Base-by-base conservation (phyloP, 345 rosid genomes). In the Atalantia buxifolia region DNA sequence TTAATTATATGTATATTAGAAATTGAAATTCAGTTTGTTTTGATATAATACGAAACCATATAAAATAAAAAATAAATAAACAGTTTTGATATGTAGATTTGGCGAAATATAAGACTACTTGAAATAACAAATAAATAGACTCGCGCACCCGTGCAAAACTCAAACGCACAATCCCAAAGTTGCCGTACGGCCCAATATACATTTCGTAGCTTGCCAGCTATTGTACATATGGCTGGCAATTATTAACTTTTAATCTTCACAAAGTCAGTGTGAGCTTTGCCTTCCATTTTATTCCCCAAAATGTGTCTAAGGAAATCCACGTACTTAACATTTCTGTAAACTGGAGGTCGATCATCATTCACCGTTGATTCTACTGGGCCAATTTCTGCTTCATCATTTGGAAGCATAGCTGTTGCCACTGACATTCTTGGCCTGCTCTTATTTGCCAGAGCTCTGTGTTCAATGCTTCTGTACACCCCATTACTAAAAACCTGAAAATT, bases 381-480 rank as follows among this genome's bases (percentile, higher is more conserved):
- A 6, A 79, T 60, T n/a, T 59, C 72, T 8, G 28, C 53, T 22
- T 79, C 72, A 33, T 61, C 78, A 2, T 45, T 64, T 7, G 83
- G 85, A 24, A 72, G 0, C 5, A 72, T 57, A 56, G 68, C 77
- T 62, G 83, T 53, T 18, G 85, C 81, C 9, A 72, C 56, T 2
- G 78, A 79, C 56, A 48, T 72, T 72, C 83, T 80, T 35, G 78
- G 55, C 55, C 21, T 80, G 31, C 28, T 40, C 48, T 45, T 75
- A 63, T 72, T 83, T 24, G 79, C 76, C 9, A 85, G 6, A n/a
- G 80, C 82, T 64, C 85, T 78, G 35, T 82, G 85, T 50, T 85
- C 87, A 50, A 75, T 75, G 80, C 87, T 80, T 76, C 76, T 71
- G 80, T 80, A 77, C 50, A 70, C 30, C 0, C 83, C 85, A 70